These are phyloP conservation scores for Skeletonema marinoi DNA, from an alignment of 108 stramenopile species.

Conservation along the genomic window DNA sequence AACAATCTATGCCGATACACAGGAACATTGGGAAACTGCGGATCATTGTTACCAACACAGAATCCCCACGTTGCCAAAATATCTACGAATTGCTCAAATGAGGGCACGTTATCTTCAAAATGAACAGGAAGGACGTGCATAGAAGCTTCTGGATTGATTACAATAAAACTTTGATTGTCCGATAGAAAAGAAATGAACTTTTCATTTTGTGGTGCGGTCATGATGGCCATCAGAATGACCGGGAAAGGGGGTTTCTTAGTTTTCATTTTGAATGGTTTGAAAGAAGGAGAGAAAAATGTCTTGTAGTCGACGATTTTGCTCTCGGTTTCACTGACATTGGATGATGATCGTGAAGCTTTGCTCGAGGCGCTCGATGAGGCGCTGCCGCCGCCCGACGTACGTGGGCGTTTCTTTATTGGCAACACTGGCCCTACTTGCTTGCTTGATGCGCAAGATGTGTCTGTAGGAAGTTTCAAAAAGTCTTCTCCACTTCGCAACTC, in stretches of 20 bases:
- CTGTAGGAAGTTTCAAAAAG: too few species aligned
- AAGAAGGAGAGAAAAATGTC: too few species aligned
- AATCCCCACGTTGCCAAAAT: slow-evolving; percentile 12
- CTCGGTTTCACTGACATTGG: too few species aligned
- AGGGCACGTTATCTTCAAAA: slow-evolving; percentile 5
- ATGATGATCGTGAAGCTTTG: too few species aligned
- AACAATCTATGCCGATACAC: background rate
- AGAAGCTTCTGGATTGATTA: slow-evolving; percentile 20
- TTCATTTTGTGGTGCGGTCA: slow-evolving; percentile 10
- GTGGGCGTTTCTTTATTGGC: too few species aligned
- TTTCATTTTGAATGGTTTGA: slow-evolving; percentile 1
- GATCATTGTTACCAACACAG: background rate
- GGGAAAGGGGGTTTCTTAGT: slow-evolving; percentile 25
- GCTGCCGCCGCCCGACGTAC: too few species aligned
- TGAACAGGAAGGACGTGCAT: slow-evolving; percentile 19
- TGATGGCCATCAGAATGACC: slow-evolving; percentile 31
- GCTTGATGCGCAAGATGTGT: too few species aligned
- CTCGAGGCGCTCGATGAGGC: too few species aligned
- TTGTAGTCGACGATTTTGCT: too few species aligned
- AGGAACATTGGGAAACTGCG: background rate
- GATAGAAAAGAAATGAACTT: slow-evolving; percentile 25
- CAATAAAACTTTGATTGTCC: slow-evolving; percentile 26
- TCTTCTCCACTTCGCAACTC: too few species aligned
- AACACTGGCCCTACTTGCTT: too few species aligned
- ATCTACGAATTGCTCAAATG: slow-evolving; percentile 20